A percentile compares a stretch with the other conserved stretches of the same genome.
These are phyloP conservation scores for Lumnitzera littorea DNA, from an alignment of 345 rosid species.

Conservation along the genomic window DNA sequence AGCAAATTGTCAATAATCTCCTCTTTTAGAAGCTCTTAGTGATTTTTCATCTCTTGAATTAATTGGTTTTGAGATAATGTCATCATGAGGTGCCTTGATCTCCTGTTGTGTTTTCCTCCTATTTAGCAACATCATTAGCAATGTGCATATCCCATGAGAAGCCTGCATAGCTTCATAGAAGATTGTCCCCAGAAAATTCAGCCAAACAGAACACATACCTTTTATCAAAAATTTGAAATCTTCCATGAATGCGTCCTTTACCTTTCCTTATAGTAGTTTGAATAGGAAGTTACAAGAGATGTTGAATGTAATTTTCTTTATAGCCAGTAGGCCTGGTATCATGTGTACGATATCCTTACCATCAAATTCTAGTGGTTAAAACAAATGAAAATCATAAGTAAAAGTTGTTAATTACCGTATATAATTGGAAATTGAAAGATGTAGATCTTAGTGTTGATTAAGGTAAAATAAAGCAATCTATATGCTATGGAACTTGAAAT, in stretches of 20 bases:
- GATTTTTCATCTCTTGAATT: slow-evolving; percentile 8
- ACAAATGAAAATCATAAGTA: too few relatives aligned
- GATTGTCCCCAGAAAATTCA: not conserved
- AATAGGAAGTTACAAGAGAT: slow-evolving; percentile 7
- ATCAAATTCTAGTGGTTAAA: not conserved
- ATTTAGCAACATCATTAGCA: not conserved
- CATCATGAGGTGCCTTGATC: not conserved
- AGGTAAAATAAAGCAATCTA: too few relatives aligned
- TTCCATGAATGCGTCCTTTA: not conserved
- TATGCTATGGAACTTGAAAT: too few relatives aligned
- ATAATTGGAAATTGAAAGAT: too few relatives aligned
- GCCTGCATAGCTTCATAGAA: slow-evolving; percentile 7
- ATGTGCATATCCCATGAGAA: not conserved
- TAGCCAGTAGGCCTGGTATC: not conserved
- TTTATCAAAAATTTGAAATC: slow-evolving; percentile 7
- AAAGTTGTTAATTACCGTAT: too few relatives aligned
- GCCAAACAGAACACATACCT: slow-evolving; percentile 6
- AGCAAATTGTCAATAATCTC: slow-evolving; percentile 1
- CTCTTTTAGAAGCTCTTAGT: not conserved
- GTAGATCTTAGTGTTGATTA: too few relatives aligned
- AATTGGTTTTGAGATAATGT: slow-evolving; percentile 1
- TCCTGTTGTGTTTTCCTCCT: not conserved
- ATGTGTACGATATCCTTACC: slow-evolving; percentile 1
- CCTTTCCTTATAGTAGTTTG: slow-evolving; percentile 1
- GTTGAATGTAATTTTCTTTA: slow-evolving; percentile 10